Evolutionary conservation across 495 filamentous ascomycete species (phyloP), one percentile per base, ranked within the genome.

Genomic region (Podospora appendiculata): DNA sequence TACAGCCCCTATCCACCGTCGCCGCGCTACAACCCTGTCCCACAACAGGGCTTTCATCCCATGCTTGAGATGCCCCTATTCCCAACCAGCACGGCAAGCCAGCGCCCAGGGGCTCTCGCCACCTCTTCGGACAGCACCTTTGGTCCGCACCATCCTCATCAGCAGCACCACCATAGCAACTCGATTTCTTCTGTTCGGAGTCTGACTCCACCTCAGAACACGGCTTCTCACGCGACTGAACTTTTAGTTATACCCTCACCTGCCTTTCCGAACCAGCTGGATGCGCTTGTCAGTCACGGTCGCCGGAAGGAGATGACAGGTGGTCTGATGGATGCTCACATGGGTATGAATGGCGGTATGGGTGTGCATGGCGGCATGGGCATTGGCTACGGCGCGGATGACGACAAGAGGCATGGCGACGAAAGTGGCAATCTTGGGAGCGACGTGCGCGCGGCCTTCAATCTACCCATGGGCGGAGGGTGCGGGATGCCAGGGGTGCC

Each of bases 151-250:
- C 60, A 60, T 34, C 59, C 57, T 14, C 61, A 59, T 35, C 25
- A 2, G 5, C 25, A 25, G 25, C 25, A 25, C 25, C 25, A 25
- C 5, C 25, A 25, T 5, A 54, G 38, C 32, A 58, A 48, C 25
- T 58, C 60, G 6, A 41, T 66, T 56, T 63, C 62, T 50, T 64
- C 71, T 54, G 62, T 70, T 64, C 69, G 69, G 62, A 70, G 67
- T 65, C 67, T 57, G 53, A 68, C 65, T 56, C 70, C 71, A 57
- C 63, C 70, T 57, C 60, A 65, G 56, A 65, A 63, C 52, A 63
- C 62, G 36, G 64, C 70, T 57, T 63, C 71, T 58, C 71, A 70
- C 59, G 47, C 62, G 48, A 48, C 54, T 57, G 71, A 70, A 52
- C 58, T 64, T 59, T 39, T 75, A 61, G 64, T 72, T 48, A 68